A percentile compares a stretch with the other conserved stretches of the same genome.
Conservation (phyloP, 2,329 filamentous ascomycete species). For the Botrytis tulipae region DNA sequence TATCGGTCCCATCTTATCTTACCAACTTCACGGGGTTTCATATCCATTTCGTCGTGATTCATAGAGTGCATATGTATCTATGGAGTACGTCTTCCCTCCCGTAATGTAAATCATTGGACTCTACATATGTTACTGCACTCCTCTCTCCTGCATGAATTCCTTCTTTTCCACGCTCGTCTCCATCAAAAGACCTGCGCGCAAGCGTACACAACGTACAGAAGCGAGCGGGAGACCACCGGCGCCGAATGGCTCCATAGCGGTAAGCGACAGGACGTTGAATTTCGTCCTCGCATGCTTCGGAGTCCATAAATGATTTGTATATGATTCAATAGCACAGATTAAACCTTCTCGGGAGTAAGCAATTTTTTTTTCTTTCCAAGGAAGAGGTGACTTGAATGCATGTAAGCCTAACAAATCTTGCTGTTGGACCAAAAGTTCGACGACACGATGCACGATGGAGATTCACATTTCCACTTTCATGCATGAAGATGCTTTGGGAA, state of each 20-base stretch:
- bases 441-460: conserved; percentile 20
- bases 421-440: conserved; percentile 18
- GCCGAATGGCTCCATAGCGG: background rate
- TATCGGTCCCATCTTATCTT: conserved; percentile 6
- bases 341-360: background rate
- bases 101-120: conserved; percentile 11
- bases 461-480: conserved; percentile 1
- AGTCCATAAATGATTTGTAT: background rate
- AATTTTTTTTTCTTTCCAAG: conserved; percentile 7
- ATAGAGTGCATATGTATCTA: background rate
- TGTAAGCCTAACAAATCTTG: conserved; percentile 11
- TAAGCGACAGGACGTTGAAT: background rate
- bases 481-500: conserved; percentile 14
- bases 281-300: conserved; percentile 11
- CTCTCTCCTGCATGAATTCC: background rate
- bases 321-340: conserved; percentile 18
- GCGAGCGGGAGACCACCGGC: background rate
- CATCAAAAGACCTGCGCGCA: background rate
- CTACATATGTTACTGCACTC: conserved; percentile 5
- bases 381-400: conserved; percentile 10
- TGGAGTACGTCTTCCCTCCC: background rate
- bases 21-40: conserved; percentile 8
- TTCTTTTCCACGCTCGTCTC: background rate
- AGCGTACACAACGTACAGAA: background rate
- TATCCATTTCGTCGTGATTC: background rate